Evolutionary conservation across 495 filamentous ascomycete species (phyloP), one percentile per base, ranked within the genome.

Genomic region (Daldinia loculata): DNA sequence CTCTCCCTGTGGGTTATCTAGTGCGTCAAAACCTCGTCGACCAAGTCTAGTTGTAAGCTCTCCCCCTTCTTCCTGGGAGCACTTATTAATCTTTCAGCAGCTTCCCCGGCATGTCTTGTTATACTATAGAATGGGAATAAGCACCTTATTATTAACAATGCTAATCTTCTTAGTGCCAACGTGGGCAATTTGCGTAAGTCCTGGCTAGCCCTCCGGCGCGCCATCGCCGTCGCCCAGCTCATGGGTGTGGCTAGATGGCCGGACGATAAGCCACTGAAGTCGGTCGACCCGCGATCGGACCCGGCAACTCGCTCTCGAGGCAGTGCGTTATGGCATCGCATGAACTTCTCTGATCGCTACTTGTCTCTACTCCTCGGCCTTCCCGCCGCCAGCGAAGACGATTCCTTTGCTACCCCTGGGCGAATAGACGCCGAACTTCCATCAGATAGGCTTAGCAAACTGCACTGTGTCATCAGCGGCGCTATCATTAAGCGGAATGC

Each of bases 101-200:
- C 0, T 34, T 34, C 8, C 32, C 9, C 32, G 32, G 2, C 9
- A 34, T 34, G 4, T 34, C 32, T 12, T 34, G 32, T 34, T 34
- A 34, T 11, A 11, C 4, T 29, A 53, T 15, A 27, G 0, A 0
- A 27, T 29, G 4, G 1, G 2, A 30, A 53, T 7, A 15, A 53
- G 19, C 12, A 39, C 51, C 3, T 55, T 6, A 34, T 57, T 6
- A 34, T 17, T 53, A 30, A 58, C 43, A 22, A 51, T 39, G 19
- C 63, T 19, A 50, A 50, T 36, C 41, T 15, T 14, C 51, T 14
- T 51, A 72, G 70, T 52, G 60, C 72, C 24, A 84, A 83, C 59
- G 79, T 74, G 11, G 84, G 84, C 0, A 84, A 82, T 52, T 76
- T 81, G 11, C 80, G 82, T 6, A 83, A 83, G 50, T 72, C 82